Conservation (phyloP, 2,329 filamentous ascomycete species). For the Tolypocladium sp. region DNA sequence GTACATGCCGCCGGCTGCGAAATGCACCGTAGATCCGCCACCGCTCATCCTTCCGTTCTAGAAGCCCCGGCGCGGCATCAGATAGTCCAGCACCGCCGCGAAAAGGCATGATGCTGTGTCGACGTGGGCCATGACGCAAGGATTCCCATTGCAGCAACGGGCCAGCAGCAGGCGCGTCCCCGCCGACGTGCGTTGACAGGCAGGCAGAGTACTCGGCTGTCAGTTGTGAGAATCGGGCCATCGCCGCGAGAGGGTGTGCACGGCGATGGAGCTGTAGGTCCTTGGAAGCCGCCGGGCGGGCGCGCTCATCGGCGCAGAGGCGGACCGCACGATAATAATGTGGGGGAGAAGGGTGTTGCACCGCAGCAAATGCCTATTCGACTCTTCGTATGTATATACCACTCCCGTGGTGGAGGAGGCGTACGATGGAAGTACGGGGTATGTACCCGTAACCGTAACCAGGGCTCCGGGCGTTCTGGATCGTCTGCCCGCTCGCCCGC, state of each 20-base stretch:
- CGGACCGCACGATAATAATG: not conserved
- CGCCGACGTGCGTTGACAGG: not conserved
- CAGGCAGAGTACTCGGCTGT: not conserved
- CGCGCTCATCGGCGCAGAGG: not conserved
- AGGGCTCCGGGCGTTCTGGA: not conserved
- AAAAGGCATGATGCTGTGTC: not conserved
- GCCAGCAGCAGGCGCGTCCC: not conserved
- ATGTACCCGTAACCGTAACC: not conserved
- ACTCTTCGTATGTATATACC: not conserved
- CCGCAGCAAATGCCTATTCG: not conserved
- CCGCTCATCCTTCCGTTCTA: not conserved
- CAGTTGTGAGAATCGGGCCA: not conserved
- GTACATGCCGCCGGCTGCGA: not conserved
- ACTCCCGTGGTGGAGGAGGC: not conserved
- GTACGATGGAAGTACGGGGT: not conserved
- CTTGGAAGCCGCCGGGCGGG: not conserved
- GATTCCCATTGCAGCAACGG: not conserved
- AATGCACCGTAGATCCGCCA: not conserved
- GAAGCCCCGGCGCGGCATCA: not conserved
- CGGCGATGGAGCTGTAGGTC: not conserved
- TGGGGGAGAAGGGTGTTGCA: not conserved
- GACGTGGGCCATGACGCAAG: not conserved
- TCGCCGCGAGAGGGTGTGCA: not conserved
- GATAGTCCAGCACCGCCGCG: not conserved
- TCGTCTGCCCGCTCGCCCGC: not conserved